Percentiles rank a stretch among this genome's conserved stretches.
Conservation (phyloP, 768 basidiomycete species). For the Pleurotus pulmonarius region DNA sequence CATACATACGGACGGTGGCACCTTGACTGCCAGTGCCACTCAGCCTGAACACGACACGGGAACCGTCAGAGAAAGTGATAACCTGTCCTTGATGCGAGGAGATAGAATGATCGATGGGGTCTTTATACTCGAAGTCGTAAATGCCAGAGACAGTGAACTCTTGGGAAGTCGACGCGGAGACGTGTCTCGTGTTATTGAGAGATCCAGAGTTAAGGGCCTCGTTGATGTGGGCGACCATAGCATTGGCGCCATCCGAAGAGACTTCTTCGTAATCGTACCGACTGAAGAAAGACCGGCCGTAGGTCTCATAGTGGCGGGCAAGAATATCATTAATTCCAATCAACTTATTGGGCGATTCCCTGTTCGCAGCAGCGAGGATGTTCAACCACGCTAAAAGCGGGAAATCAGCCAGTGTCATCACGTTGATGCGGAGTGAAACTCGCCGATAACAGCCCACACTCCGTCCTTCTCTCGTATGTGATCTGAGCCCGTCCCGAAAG, state of each 20-base stretch:
- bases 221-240: slow-evolving; percentile 78
- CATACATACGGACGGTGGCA: slow-evolving; percentile 94
- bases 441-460: slow-evolving; percentile 94
- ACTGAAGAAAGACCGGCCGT: slow-evolving; percentile 98
- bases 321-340: slow-evolving; percentile 91
- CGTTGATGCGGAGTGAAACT: slow-evolving; percentile 22
- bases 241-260: slow-evolving; percentile 83
- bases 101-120: slow-evolving; percentile 94
- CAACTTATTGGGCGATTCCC: slow-evolving; percentile 66
- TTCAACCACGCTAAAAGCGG: slow-evolving; percentile 83
- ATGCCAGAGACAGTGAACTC: slow-evolving; percentile 75
- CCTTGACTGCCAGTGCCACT: slow-evolving; percentile 96
- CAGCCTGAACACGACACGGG: slow-evolving; percentile 91
- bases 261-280: slow-evolving; percentile 99
- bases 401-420: not conserved
- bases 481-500: slow-evolving; percentile 99
- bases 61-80: slow-evolving; percentile 88
- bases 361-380: slow-evolving; percentile 89
- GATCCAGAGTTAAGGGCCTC: slow-evolving; percentile 60
- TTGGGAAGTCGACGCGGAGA: slow-evolving; percentile 59
- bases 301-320: slow-evolving; percentile 81
- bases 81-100: slow-evolving; percentile 96
- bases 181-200: slow-evolving; percentile 66
- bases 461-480: slow-evolving; percentile 99
- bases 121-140: slow-evolving; percentile 93